phyloP scores from a whole-genome alignment of 345 rosid genomes.

The Hirschfeldia incana region DNA sequence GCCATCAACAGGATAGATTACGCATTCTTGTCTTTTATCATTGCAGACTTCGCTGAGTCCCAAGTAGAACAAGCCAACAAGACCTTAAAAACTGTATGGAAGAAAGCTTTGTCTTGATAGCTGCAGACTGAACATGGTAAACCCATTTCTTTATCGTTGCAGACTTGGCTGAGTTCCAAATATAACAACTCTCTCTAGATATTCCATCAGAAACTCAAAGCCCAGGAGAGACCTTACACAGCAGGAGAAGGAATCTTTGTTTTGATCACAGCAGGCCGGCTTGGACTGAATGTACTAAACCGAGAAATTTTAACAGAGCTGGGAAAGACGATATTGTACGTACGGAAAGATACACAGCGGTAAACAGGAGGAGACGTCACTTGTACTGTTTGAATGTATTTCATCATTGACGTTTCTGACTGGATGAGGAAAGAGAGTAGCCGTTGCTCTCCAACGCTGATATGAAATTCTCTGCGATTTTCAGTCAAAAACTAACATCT shows the following conservation, averaged over 20 bases:
- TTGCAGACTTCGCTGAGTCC: background rate
- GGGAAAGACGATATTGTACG: background rate
- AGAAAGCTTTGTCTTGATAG: background rate
- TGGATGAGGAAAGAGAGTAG: slow-evolving; percentile 2
- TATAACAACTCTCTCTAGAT: too few relatives aligned
- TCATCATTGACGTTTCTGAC: background rate
- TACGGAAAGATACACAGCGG: background rate
- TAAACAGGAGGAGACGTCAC: background rate
- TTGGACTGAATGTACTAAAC: background rate
- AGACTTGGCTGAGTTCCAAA: background rate
- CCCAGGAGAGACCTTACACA: background rate
- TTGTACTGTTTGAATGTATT: background rate
- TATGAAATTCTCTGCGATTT: background rate
- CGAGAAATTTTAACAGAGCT: background rate
- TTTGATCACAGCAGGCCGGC: background rate
- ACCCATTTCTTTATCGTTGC: too few relatives aligned
- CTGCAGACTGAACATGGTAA: background rate
- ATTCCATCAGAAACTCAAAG: background rate
- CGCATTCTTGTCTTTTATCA: background rate
- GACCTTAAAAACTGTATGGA: background rate
- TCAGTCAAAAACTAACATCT: too few relatives aligned
- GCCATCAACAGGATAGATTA: background rate
- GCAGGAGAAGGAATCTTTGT: background rate
- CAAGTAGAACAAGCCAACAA: background rate
- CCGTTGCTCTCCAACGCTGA: background rate